Conservation (phyloP, 2,329 filamentous ascomycete species). For the Aspergillus sp. region DNA sequence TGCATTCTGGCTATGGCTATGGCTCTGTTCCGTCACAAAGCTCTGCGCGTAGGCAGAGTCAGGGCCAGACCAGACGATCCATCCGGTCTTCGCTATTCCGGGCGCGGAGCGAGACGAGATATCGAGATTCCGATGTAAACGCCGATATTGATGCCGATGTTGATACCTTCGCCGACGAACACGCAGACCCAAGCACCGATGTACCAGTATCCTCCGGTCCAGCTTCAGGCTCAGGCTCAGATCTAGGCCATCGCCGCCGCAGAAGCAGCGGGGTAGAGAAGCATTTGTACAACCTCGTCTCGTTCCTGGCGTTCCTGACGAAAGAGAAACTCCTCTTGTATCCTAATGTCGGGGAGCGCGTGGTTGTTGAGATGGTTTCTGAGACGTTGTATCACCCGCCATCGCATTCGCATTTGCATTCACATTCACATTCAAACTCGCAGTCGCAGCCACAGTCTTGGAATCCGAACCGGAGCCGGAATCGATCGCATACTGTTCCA, state of each 20-base stretch:
- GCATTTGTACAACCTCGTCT: constrained; percentile 4
- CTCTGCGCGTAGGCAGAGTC: too few relatives aligned
- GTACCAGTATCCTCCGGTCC: neutral
- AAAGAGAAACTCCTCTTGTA: neutral
- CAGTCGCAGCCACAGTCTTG: neutral
- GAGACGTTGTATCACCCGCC: neutral
- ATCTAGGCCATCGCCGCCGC: neutral
- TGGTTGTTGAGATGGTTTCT: constrained; percentile 3
- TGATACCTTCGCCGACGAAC: neutral
- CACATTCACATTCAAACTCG: neutral
- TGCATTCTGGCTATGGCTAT: too few relatives aligned
- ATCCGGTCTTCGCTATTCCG: too few relatives aligned
- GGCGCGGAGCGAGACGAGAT: too few relatives aligned
- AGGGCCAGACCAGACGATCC: too few relatives aligned
- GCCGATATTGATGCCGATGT: neutral
- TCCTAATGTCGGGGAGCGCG: neutral
- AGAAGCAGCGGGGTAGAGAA: neutral
- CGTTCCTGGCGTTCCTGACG: constrained; percentile 6
- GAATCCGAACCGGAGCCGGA: too few relatives aligned
- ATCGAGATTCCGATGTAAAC: too few relatives aligned
- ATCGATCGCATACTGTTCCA: too few relatives aligned
- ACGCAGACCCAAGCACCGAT: neutral
- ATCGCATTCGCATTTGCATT: neutral
- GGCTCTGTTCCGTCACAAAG: too few relatives aligned
- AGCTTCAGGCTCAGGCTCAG: neutral